Conservation (phyloP, 345 rosid species). For the Rhodamnia argentea region DNA sequence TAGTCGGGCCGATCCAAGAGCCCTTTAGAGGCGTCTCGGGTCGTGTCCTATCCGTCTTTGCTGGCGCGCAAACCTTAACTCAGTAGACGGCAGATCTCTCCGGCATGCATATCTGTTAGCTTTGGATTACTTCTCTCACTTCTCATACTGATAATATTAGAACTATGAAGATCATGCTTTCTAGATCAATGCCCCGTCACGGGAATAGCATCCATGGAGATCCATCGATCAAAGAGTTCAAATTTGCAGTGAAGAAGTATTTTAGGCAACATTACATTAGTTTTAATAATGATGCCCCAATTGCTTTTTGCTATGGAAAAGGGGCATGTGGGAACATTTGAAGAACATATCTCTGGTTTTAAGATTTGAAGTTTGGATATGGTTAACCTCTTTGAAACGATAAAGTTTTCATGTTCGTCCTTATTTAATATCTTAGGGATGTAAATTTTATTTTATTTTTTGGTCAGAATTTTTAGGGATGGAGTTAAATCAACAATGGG, state of each 20-base stretch:
- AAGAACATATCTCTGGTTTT: not conserved
- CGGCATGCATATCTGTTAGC: not conserved
- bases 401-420: not conserved
- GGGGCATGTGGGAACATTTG: not conserved
- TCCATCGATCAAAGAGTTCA: not conserved
- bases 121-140: not conserved
- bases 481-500: not conserved
- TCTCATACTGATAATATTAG: not conserved
- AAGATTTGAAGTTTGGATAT: not conserved
- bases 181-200: not conserved
- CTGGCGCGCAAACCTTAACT: not conserved
- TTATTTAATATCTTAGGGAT: not conserved
- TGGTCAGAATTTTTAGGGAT: not conserved
- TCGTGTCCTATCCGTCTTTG: not conserved
- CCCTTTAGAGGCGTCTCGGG: not conserved
- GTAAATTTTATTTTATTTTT: too few species aligned
- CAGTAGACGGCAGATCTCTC: not conserved
- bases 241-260: too few species aligned
- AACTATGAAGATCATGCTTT: not conserved
- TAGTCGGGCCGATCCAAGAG: not conserved
- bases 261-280: too few species aligned
- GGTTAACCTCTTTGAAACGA: not conserved
- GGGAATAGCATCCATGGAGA: not conserved
- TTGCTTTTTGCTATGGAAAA: too few species aligned
- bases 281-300: too few species aligned